Conservation (phyloP, 129 eudicot genomes). For the Escallonia herrerae region DNA sequence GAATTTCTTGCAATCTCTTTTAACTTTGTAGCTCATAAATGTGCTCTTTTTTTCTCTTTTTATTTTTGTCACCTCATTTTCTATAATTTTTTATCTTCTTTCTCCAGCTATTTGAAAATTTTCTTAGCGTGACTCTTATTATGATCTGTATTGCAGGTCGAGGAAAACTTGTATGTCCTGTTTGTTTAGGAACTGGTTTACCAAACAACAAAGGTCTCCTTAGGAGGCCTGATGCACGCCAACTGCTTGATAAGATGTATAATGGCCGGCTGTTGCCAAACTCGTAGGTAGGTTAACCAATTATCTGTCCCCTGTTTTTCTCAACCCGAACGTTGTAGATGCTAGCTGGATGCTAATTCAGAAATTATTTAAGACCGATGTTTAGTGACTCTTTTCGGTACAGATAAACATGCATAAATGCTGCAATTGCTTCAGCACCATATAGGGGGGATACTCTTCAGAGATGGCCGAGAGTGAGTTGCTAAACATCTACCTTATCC, state of each 20-base stretch:
- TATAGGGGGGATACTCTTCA: too few species aligned
- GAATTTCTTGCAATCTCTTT: too few species aligned
- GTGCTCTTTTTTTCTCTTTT: too few species aligned
- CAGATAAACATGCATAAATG: neutral
- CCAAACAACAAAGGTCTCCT: constrained; percentile 99
- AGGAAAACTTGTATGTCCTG: constrained; percentile 93
- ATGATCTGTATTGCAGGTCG: constrained; percentile 41
- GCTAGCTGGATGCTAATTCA: too few species aligned
- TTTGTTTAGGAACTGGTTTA: constrained; percentile 87
- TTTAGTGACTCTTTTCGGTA: neutral
- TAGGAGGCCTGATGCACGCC: constrained; percentile 74
- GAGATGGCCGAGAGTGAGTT: too few species aligned
- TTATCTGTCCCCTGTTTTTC: neutral
- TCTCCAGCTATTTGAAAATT: neutral
- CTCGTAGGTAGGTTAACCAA: constrained; percentile 50
- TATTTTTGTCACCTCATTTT: too few species aligned
- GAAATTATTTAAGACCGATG: neutral
- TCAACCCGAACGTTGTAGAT: too few species aligned
- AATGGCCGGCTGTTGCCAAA: constrained; percentile 81
- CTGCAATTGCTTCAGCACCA: neutral
- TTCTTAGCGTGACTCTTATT: neutral
- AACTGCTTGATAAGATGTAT: constrained; percentile 88
- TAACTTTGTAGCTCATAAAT: too few species aligned
- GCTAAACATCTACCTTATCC: too few species aligned
- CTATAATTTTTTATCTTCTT: neutral